Evolutionary conservation across 1,139 yeast genomes (phyloP), one percentile per base, ranked within the genome.

Genomic region (Candida sanyaensis): DNA sequence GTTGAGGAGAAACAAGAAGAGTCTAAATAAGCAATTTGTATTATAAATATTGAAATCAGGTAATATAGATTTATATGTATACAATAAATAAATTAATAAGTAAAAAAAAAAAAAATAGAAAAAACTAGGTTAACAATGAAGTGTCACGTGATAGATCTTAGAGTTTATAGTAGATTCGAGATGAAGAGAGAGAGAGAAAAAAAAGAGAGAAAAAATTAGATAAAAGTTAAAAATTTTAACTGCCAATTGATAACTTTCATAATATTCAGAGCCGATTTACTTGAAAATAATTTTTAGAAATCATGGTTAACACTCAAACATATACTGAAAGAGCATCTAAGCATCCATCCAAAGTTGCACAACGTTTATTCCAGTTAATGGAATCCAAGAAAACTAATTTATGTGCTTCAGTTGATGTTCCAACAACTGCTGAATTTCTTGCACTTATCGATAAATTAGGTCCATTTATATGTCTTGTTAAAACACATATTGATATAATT

Each of bases 341-440:
- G 6, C 97, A 90, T 61, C 69, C 81, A 1, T 86, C 96, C 17
- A 86, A 93, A 1, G 86, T 93, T 21, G 98, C 97, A 1, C 71
- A 80, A 47, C 81, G 89, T 52, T 80, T 95, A 43, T 76, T 95
- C 52, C 68, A 68, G 28, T 77, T 92, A 41, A 91, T 92, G 88
- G 90, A 86, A 46, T 64, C 71, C 41, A 95, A 95, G 67, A 74
- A 89, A 65, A 81, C 97, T 50, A 95, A 93, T 60, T 77, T 95
- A 51, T 95, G 99, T 74, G 98, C 98, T 17, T 91, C 98, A n/a
- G 81, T 92, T 23, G 99, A 95, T 65, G 96, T 93, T 21, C 80
- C 81, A 51, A 83, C 88, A 36, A 90, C 97, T 5, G 63, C 64
- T 6, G 97, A 92, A 61, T 78, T 95, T 49, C 75, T 95, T 47